These are phyloP conservation scores for Veloporphyrellus conicus DNA, from an alignment of 1,284 basidiomycete genomes.

Conservation along the genomic window DNA sequence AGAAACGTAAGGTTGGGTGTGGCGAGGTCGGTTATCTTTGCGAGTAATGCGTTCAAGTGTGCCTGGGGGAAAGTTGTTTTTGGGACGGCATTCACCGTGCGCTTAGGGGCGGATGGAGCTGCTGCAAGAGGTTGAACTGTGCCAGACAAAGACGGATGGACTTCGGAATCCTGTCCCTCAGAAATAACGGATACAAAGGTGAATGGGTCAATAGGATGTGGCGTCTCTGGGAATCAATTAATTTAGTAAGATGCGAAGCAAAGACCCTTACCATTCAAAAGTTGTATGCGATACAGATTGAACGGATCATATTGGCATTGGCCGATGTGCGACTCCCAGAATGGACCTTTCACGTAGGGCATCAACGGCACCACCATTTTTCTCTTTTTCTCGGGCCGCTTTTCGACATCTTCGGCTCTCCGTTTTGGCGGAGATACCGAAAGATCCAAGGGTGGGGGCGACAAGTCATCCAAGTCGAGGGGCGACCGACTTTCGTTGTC, in stretches of 20 bases:
- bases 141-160: constrained; percentile 36
- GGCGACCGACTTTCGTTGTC: constrained; percentile 54
- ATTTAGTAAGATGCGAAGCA: neutral
- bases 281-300: constrained; percentile 62
- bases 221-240: constrained; percentile 51
- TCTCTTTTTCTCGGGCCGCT: constrained; percentile 57
- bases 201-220: constrained; percentile 74
- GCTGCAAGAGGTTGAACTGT: constrained; percentile 16
- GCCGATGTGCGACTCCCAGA: constrained; percentile 65
- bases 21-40: constrained; percentile 52
- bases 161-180: constrained; percentile 32
- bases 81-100: constrained; percentile 39
- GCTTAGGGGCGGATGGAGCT: constrained; percentile 25
- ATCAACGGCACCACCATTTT: constrained; percentile 72
- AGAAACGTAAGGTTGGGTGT: constrained; percentile 61
- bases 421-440: constrained; percentile 46
- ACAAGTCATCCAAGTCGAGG: constrained; percentile 39
- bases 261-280: constrained; percentile 64
- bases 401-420: constrained; percentile 47
- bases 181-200: constrained; percentile 56
- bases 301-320: constrained; percentile 62
- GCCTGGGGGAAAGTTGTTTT: constrained; percentile 66
- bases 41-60: constrained; percentile 54
- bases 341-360: constrained; percentile 73
- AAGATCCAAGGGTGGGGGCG: constrained; percentile 39